A percentile compares a stretch with the other conserved stretches of the same genome.
These are phyloP conservation scores for Alliaria petiolata DNA, from an alignment of 345 rosid species.

Conservation along the genomic window DNA sequence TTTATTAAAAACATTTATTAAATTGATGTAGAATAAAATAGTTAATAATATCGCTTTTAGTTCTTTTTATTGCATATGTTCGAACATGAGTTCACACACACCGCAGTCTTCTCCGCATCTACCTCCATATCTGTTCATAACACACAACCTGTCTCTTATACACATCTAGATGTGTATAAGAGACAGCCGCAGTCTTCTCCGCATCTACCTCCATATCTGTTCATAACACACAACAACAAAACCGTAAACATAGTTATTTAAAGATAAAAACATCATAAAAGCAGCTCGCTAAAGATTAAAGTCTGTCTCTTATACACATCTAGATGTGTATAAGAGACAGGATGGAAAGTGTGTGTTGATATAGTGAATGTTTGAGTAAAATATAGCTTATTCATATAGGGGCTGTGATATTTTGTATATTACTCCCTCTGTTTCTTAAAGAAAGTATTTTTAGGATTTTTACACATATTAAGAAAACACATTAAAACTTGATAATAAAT, in stretches of 20 bases:
- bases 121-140: not conserved
- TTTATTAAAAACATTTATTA: not conserved
- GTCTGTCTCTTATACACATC: too few species aligned
- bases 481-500: too few species aligned
- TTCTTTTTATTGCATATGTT: not conserved
- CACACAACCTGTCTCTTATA: too few species aligned
- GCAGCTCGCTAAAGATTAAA: not conserved
- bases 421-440: too few species aligned
- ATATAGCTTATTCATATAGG: not conserved
- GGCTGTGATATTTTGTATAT: not conserved
- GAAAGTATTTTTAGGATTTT: too few species aligned
- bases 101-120: not conserved
- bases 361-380: not conserved
- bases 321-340: too few species aligned
- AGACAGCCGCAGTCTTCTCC: too few species aligned
- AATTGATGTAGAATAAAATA: not conserved
- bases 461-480: too few species aligned
- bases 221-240: not conserved
- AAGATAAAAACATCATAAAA: not conserved
- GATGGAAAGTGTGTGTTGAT: not conserved
- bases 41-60: not conserved
- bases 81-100: conserved; percentile 2
- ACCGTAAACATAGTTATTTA: not conserved
- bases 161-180: too few species aligned
- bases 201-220: too few species aligned